Base-by-base conservation (phyloP, 805 yeast species). In the Ogataea siamensis region DNA sequence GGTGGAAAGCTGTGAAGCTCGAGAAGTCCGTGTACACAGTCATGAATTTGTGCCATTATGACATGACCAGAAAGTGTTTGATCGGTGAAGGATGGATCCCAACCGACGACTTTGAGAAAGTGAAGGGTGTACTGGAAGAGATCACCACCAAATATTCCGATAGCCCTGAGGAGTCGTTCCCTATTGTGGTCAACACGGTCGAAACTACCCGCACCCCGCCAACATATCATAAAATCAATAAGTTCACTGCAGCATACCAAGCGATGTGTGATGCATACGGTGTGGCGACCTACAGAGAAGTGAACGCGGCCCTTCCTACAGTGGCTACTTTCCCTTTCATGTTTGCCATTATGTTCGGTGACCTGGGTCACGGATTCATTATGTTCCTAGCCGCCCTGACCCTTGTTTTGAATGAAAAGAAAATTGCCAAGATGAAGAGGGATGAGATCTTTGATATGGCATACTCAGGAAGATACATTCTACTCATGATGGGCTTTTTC, bases 321-420 rank as follows among this genome's bases (percentile, higher is more conserved):
- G 78, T 87, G 32, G 83, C 93, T 17, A 93, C 99, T 0, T 93
- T 93, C 70, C 99, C 99, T 16, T 93, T 93, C 62, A 85, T 93
- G 95, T 93, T 93, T 67, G 97, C 99, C 19, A 83, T 93, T 54
- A 93, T 93, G 99, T 93, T 93, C 70, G 99, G 99, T 70, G 99
- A 93, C 68, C 60, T 89, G 42, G 99, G 99, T 11, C 99, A 93
- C 67, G 99, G 99, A 5, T 74, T 88, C 43, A 76, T 93, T 32
- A 68, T 93, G 62, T 74, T 83, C 38, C 62, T 83, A 40, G 86
- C 87, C 12, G 95, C 94, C 1, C 64, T 78, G 36, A 63, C 66
- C 20, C 67, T 93, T 46, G 88, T 93, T 8, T 47, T 79, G 34
- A 81, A 83, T 58, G 99, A 93, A 63, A 73, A 71, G 45, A 71